Conservation (phyloP, 805 yeast genomes). For the Starmerella powellii region DNA sequence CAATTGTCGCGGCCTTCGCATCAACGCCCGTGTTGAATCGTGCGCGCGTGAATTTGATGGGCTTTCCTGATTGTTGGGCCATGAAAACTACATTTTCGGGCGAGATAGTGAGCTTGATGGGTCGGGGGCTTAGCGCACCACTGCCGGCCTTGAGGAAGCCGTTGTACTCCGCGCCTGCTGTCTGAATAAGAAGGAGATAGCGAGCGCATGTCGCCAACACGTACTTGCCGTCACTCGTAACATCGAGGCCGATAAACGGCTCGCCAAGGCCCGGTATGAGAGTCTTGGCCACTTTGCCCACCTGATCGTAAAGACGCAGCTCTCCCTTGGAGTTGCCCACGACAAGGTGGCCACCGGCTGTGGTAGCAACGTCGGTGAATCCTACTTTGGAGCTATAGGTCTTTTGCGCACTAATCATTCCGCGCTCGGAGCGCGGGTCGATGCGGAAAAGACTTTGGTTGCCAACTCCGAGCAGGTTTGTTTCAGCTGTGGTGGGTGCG, state of each 20-base stretch:
- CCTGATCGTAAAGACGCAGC: slow-evolving; percentile 55
- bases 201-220: slow-evolving; percentile 66
- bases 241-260: slow-evolving; percentile 51
- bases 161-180: slow-evolving; percentile 48
- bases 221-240: slow-evolving; percentile 71
- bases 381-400: slow-evolving; percentile 41
- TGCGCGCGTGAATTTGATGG: slow-evolving; percentile 56
- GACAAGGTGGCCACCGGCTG: slow-evolving; percentile 62
- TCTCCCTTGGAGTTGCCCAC: slow-evolving; percentile 68
- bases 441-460: slow-evolving; percentile 54
- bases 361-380: slow-evolving; percentile 55
- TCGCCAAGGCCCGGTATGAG: slow-evolving; percentile 76
- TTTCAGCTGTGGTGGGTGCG: slow-evolving; percentile 61
- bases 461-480: slow-evolving; percentile 61
- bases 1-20: slow-evolving; percentile 54
- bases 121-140: slow-evolving; percentile 53
- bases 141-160: slow-evolving; percentile 60
- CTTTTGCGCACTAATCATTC: slow-evolving; percentile 46
- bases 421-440: slow-evolving; percentile 58
- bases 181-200: slow-evolving; percentile 59
- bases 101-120: slow-evolving; percentile 50
- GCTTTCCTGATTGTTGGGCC: slow-evolving; percentile 37
- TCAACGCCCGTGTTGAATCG: slow-evolving; percentile 62
- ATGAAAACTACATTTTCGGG: slow-evolving; percentile 65
- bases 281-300: slow-evolving; percentile 70